Evolutionary conservation across 768 basidiomycete genomes (phyloP), one percentile per base, ranked within the genome.

Genomic region (Termitomyces sp.): DNA sequence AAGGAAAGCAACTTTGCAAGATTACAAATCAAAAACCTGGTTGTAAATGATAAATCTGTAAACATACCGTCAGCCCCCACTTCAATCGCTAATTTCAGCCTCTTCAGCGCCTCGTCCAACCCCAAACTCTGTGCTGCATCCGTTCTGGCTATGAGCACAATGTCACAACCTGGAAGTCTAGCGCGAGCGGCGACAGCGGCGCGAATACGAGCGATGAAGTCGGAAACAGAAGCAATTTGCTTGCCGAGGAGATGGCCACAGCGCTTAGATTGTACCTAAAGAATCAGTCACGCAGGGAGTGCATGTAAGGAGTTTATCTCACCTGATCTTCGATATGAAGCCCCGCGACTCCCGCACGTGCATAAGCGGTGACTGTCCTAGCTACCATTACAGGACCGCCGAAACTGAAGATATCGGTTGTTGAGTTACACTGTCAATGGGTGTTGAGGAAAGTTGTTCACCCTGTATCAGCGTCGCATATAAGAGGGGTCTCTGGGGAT

Each of bases 301-400:
- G 15, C 20, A 1, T 45, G 3, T 46, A 13, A 16, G 9, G 28
- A 26, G n/a, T 39, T n/a, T 3, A 41, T 45, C 57, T 53, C 54
- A 81, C 80, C 65, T 83, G 82, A 65, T 82, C 81, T 67, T 83
- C 82, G 46, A 83, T 81, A 66, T 83, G 81, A 33, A 81, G 64
- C 0, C 70, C 81, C 1, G 81, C 81, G 49, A 82, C 76, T 6
- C 81, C 81, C 0, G 77, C 76, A 41, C 73, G 69, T 6, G 76
- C 77, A 60, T 82, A 82, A 55, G 77, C 74, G 2, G 72, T 75
- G 20, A 84, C 75, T 1, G 82, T 83, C 31, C 81, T 78, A 3
- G 81, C 81, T 12, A 82, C 74, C 75, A 77, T 83, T 1, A 76
- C 73, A n/a, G 81, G 80, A 10, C 81, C 81, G 22, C 81, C 81